Evolutionary conservation across 441 rosid genomes (phyloP).

Genomic region (Eruca vesicaria): DNA sequence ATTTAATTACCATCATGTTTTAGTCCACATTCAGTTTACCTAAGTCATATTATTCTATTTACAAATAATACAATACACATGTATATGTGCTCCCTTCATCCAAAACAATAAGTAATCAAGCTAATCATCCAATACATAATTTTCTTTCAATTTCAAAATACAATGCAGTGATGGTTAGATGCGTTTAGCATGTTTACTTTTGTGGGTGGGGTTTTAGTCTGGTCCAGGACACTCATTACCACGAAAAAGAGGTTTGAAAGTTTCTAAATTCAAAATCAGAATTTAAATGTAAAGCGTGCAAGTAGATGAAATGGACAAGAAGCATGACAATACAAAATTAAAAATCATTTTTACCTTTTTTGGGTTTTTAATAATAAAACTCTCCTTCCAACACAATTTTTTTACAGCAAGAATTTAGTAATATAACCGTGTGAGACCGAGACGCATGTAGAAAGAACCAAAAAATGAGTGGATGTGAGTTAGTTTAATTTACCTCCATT

Average conservation of each 20-base stretch:
- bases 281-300: not conserved
- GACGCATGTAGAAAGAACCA: not conserved
- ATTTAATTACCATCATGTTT: not conserved
- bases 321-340: conserved; percentile 1
- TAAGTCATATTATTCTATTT: not conserved
- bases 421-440: conserved; percentile 1
- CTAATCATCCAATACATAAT: not conserved
- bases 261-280: not conserved
- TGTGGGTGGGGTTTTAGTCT: not conserved
- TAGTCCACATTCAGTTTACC: not conserved
- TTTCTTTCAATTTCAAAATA: not conserved
- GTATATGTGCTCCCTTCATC: not conserved
- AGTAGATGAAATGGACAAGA: conserved; percentile 28
- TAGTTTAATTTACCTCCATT: conserved; percentile 76
- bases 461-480: conserved; percentile 3
- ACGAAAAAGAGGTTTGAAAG: not conserved
- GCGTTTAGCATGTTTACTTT: not conserved
- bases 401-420: conserved; percentile 1
- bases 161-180: not conserved
- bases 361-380: not conserved
- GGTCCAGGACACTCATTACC: not conserved
- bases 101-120: not conserved
- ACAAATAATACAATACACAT: not conserved
- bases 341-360: not conserved
- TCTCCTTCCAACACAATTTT: not conserved